Evolutionary conservation across 805 yeast species (phyloP), one percentile per base, ranked within the genome.

Genomic region (Candida sphagnicola): DNA sequence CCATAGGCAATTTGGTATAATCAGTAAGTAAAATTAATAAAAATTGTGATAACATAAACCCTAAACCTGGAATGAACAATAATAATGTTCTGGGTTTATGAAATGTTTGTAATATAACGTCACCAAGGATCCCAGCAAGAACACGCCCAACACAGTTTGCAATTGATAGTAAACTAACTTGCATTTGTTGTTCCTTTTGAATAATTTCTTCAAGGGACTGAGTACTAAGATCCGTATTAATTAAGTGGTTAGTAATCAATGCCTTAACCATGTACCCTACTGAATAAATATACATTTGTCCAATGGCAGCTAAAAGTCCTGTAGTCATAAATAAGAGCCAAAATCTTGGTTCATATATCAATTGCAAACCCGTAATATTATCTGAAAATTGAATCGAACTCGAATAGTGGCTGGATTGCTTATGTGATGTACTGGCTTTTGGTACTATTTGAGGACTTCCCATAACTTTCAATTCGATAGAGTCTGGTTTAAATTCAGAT

Each of bases 111-210:
- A 73, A 61, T 21, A 82, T 57, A n/a, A 72, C 52, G 53, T 85
- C 95, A 3, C 89, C 84, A 30, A 74, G 41, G 1, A 77, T 53
- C 0, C 95, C 95, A 28, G 85, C 74, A 2, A 70, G 39, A 4
- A 85, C 57, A 38, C 95, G 64, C 2, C 91, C 95, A 0, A 62
- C 47, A 50, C 85, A 85, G 47, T 85, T 82, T 19, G 81, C 72
- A 12, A 82, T 51, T 2, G 91, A 84, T 4, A 85, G 58, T n/a
- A 82, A 51, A 2, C 86, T 80, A 11, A 85, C 95, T 56, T 85
- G 93, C 23, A 71, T 59, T 38, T 83, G 82, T 55, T 85, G 95
- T 40, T 77, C 70, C 32, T 59, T 57, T 50, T 75, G 83, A 23
- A 77, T 65, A 33, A 63, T 42, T 4, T 53, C 50, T 8, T 61